Percentiles rank a stretch among this genome's conserved stretches.
Evolutionary conservation across 257 asterid species (phyloP).

Genomic region (Solanum piurae): DNA sequence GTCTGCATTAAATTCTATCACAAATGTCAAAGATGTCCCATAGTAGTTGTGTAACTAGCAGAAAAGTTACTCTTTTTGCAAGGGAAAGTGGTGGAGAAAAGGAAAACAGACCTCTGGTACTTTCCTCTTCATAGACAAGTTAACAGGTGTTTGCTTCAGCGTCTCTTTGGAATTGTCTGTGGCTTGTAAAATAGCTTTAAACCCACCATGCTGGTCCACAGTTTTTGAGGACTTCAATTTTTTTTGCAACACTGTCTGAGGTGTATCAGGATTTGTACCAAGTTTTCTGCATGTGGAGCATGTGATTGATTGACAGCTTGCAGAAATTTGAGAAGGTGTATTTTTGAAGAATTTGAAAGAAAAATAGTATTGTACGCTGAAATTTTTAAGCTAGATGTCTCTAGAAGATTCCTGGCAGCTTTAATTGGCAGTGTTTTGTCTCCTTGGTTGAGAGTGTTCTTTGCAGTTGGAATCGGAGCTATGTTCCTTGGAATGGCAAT

Average conservation of each 20-base stretch:
- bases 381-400: conserved; percentile 28
- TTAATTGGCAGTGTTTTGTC: conserved; percentile 23
- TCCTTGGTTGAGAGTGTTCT: conserved; percentile 14
- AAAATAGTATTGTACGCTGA: conserved; percentile 29
- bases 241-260: conserved; percentile 22
- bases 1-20: conserved; percentile 23
- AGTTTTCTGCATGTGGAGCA: conserved; percentile 16
- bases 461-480: conserved; percentile 17
- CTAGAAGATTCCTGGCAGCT: conserved; percentile 22
- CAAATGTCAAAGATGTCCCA: neutral
- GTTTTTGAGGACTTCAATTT: conserved; percentile 25
- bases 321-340: neutral
- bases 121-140: conserved; percentile 53
- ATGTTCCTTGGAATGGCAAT: conserved; percentile 14
- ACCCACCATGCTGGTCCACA: conserved; percentile 19
- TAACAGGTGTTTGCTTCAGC: conserved; percentile 25
- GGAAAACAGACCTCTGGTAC: conserved; percentile 39
- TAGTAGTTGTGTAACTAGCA: neutral
- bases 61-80: neutral
- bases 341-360: neutral
- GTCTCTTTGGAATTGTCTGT: conserved; percentile 6
- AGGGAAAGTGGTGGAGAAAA: neutral
- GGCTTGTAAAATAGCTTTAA: conserved; percentile 16
- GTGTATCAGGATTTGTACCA: conserved; percentile 32
- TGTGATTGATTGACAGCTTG: neutral